Base-by-base conservation (phyloP, 2,329 filamentous ascomycete species). In the Plectosphaerella plurivora region DNA sequence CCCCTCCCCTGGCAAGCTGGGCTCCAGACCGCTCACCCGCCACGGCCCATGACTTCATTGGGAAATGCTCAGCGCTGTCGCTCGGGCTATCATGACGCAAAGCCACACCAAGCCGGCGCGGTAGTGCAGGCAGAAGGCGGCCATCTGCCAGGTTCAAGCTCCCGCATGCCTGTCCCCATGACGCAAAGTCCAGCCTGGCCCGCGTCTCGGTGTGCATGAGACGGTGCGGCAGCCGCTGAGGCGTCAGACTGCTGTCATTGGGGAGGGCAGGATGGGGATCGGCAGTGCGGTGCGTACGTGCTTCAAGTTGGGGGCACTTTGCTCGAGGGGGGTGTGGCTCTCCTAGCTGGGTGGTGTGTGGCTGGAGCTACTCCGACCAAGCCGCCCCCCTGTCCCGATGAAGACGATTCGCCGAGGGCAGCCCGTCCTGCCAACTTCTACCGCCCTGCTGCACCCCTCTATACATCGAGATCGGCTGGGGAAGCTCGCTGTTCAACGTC, bases 11-110 rank as follows among this genome's bases (percentile, higher is more conserved):
- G 28, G 28, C 28, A 8, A 16, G 20, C 22, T 36, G 12, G 46
- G 16, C 22, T 36, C 35, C 42, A 52, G 47, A 41, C 50, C 51
- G 39, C 56, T 50, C 53, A 52, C 53, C 52, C 53, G 57, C 53
- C 55, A 56, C 55, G 53, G 45, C 14, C 49, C 47, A 54, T 57
- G 51, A 57, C 55, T 55, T 53, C 54, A 57, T 56, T 47, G 45
- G 45, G 50, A 28, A 56, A 22, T 51, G 45, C 49, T 16, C 53
- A 49, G 41, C 41, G 46, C 22, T 36, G 37, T 36, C 20, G 24
- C 47, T 35, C 35, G 28, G 52, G 7, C 52, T 53, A 57, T 57
- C 56, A 58, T 58, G 56, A 58, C 56, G 56, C 56, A 58, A 57
- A 58, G 56, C 56, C 56, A 58, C 56, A 58, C 50, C 50, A 14